Percentiles rank a stretch among this genome's conserved stretches.
These are phyloP conservation scores for Ogataea paradorogensis DNA, from an alignment of 805 yeast genomes.

Conservation along the genomic window DNA sequence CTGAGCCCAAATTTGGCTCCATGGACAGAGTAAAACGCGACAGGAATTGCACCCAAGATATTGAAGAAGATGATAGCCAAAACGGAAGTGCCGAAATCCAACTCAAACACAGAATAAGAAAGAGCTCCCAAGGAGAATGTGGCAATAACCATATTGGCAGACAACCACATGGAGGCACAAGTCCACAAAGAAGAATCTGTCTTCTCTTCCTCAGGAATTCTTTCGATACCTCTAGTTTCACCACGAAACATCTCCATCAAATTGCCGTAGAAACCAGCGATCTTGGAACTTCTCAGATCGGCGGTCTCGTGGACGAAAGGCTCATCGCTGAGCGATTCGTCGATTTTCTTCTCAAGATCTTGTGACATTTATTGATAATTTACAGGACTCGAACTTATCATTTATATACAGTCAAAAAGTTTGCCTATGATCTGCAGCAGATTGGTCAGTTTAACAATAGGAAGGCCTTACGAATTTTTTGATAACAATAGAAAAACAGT, in stretches of 20 bases:
- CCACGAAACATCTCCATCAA: conserved; percentile 36
- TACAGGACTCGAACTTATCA: background rate
- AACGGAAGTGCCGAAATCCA: conserved; percentile 72
- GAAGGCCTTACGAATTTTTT: background rate
- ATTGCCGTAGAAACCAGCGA: conserved; percentile 20
- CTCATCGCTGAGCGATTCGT: conserved; percentile 24
- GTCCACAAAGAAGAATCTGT: conserved; percentile 60
- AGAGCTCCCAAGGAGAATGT: conserved; percentile 76
- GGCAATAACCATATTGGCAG: conserved; percentile 86
- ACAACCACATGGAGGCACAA: conserved; percentile 87
- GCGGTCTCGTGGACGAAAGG: conserved; percentile 24
- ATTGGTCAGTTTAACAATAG: background rate
- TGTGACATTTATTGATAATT: conserved; percentile 10
- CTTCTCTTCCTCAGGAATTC: conserved; percentile 76
- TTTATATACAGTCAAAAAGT: background rate
- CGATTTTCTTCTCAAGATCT: conserved; percentile 28
- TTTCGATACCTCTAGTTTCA: conserved; percentile 76
- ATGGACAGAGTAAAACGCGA: conserved; percentile 77
- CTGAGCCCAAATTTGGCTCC: conserved; percentile 86
- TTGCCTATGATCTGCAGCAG: background rate
- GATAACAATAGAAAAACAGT: background rate
- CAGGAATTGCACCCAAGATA: conserved; percentile 69
- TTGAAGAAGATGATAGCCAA: conserved; percentile 70
- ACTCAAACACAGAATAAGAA: conserved; percentile 56
- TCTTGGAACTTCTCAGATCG: conserved; percentile 15